These are phyloP conservation scores for Hsuehochloa calcarea DNA, from an alignment of 176 grass and related monocot species.

Conservation along the genomic window DNA sequence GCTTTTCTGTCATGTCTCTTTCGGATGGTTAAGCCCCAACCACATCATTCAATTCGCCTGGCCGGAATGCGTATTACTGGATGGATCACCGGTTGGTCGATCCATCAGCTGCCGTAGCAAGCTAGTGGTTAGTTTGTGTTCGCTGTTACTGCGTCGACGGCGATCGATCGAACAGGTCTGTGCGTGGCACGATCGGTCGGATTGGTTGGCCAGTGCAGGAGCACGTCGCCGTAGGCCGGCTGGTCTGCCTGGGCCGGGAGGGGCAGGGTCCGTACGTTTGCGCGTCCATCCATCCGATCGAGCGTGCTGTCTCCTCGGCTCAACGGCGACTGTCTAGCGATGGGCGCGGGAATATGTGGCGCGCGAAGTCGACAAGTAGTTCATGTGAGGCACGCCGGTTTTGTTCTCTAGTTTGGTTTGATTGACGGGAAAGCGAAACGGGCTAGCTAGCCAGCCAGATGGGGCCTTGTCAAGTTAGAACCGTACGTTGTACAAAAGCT, in stretches of 20 bases:
- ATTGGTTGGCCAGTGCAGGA: constrained; percentile 24
- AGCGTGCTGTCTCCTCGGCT: background rate
- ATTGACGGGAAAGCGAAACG: background rate
- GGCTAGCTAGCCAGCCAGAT: background rate
- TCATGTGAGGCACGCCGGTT: background rate
- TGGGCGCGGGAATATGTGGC: background rate
- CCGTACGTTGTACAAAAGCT: background rate
- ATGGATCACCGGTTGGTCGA: background rate
- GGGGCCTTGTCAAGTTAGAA: background rate
- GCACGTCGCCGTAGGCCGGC: constrained; percentile 29
- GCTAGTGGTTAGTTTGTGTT: background rate
- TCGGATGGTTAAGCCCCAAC: constrained; percentile 28
- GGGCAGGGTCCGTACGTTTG: background rate
- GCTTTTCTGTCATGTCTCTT: background rate
- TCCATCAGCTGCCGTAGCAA: background rate
- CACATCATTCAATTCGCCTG: constrained; percentile 20
- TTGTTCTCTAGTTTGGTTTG: background rate
- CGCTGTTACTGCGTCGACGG: constrained; percentile 18
- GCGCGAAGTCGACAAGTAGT: background rate
- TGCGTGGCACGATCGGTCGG: background rate
- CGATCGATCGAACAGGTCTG: background rate
- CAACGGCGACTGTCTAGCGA: background rate
- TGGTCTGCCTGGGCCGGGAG: background rate
- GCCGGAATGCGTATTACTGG: background rate
- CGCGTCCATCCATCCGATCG: background rate